Conservation (phyloP, 805 yeast genomes). For the Pichia cabralensis region DNA sequence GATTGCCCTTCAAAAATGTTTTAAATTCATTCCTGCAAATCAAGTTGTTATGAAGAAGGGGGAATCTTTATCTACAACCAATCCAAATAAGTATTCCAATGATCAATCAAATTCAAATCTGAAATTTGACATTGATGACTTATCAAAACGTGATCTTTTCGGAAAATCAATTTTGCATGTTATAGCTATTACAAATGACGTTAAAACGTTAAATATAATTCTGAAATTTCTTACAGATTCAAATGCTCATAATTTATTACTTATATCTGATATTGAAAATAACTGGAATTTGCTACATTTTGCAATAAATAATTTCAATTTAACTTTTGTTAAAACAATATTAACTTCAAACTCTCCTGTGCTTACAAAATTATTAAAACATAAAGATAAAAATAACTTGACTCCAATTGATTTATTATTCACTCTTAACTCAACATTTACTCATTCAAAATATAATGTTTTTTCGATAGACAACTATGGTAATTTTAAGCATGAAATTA, state of each 20-base stretch:
- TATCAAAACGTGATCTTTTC: conserved; percentile 50
- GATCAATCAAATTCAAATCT: neutral
- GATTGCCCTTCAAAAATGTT: too few species aligned
- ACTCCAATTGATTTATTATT: conserved; percentile 64
- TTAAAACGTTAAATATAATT: conserved; percentile 35
- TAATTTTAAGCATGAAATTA: neutral
- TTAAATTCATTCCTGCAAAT: conserved; percentile 14
- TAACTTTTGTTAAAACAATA: conserved; percentile 41
- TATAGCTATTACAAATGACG: conserved; percentile 39
- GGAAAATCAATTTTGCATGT: conserved; percentile 57
- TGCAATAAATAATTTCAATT: conserved; percentile 47
- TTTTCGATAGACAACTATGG: conserved; percentile 5
- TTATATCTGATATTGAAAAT: conserved; percentile 55
- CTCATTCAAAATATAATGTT: neutral
- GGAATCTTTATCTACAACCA: too few species aligned
- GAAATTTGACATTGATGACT: conserved; percentile 27
- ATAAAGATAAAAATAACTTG: conserved; percentile 59
- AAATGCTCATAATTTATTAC: conserved; percentile 36
- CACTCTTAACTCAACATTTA: conserved; percentile 9
- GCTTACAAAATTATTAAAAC: conserved; percentile 28
- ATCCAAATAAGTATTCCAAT: too few species aligned
- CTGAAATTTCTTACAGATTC: conserved; percentile 22
- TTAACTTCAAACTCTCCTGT: conserved; percentile 16
- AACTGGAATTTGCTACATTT: conserved; percentile 78
- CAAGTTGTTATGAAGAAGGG: conserved; percentile 5